phyloP scores from a whole-genome alignment of 2,329 filamentous ascomycete genomes.

The Colletotrichum euphorbiae region DNA sequence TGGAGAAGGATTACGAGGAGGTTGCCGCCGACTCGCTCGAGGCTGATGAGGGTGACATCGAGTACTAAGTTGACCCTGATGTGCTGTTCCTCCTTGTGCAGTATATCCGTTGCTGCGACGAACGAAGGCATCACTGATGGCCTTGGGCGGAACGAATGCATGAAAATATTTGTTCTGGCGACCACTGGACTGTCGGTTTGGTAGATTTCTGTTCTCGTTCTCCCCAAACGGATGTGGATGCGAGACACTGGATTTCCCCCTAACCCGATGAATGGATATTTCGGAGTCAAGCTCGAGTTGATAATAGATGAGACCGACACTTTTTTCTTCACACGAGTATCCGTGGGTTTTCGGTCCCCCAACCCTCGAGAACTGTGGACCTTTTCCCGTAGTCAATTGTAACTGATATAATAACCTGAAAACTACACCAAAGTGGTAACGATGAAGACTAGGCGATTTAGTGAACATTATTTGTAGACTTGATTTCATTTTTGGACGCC shows the following conservation, averaged over 20 bases:
- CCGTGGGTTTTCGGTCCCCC: slow-evolving; percentile 12
- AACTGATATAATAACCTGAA: slow-evolving; percentile 1
- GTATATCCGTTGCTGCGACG: slow-evolving; percentile 20
- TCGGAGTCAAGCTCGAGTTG: slow-evolving; percentile 38
- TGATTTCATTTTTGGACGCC: slow-evolving; percentile 17
- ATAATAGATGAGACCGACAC: slow-evolving; percentile 40
- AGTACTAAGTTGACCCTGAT: slow-evolving; percentile 74
- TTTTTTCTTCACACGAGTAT: slow-evolving; percentile 31
- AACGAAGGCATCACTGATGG: slow-evolving; percentile 29
- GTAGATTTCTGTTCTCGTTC: slow-evolving; percentile 38
- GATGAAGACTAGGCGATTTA: background rate
- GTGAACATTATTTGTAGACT: no score
- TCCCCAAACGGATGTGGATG: slow-evolving; percentile 34
- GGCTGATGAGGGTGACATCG: slow-evolving; percentile 72
- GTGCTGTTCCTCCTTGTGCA: slow-evolving; percentile 19
- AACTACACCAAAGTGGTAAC: background rate
- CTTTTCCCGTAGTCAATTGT: slow-evolving; percentile 27
- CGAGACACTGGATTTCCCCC: slow-evolving; percentile 38
- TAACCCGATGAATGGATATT: slow-evolving; percentile 39
- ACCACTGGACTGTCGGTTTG: slow-evolving; percentile 37
- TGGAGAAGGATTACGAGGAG: slow-evolving; percentile 91
- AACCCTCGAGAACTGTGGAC: slow-evolving; percentile 6
- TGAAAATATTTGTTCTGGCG: slow-evolving; percentile 38
- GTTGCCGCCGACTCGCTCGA: slow-evolving; percentile 79
- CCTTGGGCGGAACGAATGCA: slow-evolving; percentile 32